Conservation (phyloP, 371 early-diverging fungal species). For the Circinella minor region DNA sequence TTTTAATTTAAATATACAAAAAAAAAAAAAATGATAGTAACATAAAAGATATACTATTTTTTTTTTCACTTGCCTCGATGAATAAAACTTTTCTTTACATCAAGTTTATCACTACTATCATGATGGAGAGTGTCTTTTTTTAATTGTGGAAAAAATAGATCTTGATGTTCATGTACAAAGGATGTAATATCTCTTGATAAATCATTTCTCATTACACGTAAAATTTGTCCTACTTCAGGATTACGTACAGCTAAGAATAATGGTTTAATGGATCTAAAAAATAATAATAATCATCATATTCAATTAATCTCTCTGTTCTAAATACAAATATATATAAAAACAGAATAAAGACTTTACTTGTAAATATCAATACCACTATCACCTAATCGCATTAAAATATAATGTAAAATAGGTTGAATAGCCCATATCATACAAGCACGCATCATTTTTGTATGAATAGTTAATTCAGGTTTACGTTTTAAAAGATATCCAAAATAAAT, state of each 20-base stretch:
- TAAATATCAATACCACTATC: constrained; percentile 90
- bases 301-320: too few relatives aligned
- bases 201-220: constrained; percentile 37
- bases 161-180: constrained; percentile 26
- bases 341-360: constrained; percentile 44
- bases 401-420: constrained; percentile 76
- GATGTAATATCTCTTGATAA: constrained; percentile 37
- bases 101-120: neutral
- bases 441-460: constrained; percentile 25
- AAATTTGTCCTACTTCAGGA: constrained; percentile 41
- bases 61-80: constrained; percentile 5
- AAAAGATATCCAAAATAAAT: constrained; percentile 48
- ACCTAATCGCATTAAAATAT: constrained; percentile 79
- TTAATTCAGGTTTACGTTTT: constrained; percentile 36
- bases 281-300: too few relatives aligned
- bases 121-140: neutral
- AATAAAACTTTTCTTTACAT: neutral
- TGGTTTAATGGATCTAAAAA: constrained; percentile 77
- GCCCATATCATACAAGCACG: constrained; percentile 54
- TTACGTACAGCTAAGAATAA: constrained; percentile 75
- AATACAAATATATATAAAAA: too few relatives aligned
- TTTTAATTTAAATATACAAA: too few relatives aligned
- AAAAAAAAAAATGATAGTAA: too few relatives aligned
- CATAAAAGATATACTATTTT: neutral
- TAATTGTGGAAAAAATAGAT: constrained; percentile 13